Percentiles rank a stretch among this genome's conserved stretches.
Evolutionary conservation across 768 basidiomycete genomes (phyloP).

Genomic region (Suillus subluteus): DNA sequence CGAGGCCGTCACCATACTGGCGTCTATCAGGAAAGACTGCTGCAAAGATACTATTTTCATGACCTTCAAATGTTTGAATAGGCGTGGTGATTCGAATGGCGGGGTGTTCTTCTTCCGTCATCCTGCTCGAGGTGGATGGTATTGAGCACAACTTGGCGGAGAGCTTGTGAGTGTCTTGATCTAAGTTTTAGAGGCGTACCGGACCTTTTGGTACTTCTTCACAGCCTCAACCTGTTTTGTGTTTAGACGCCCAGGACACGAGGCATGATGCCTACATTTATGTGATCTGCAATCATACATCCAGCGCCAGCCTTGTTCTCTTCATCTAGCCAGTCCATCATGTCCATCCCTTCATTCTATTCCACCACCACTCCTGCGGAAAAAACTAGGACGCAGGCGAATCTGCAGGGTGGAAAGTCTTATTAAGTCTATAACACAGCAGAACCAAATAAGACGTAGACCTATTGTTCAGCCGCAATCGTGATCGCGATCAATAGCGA

Average conservation of each 20-base stretch:
- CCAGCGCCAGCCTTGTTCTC: not conserved
- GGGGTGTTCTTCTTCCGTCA: not conserved
- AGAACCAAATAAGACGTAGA: conserved; percentile 29
- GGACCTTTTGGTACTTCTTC: not conserved
- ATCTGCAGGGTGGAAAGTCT: conserved; percentile 38
- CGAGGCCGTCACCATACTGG: not conserved
- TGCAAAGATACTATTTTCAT: not conserved
- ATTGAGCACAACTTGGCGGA: not conserved
- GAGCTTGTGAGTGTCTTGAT: not conserved
- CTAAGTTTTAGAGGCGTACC: not conserved
- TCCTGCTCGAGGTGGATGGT: not conserved
- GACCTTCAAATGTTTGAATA: not conserved
- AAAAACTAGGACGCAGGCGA: conserved; percentile 36
- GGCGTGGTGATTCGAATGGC: not conserved
- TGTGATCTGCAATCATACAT: not conserved
- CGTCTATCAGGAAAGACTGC: not conserved
- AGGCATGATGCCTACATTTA: not conserved
- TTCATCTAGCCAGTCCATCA: conserved; percentile 8
- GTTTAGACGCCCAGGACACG: not conserved
- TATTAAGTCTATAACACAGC: conserved; percentile 35
- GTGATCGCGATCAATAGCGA: conserved; percentile 8
- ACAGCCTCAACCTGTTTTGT: not conserved
- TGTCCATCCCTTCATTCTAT: too few species aligned
- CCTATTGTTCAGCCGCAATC: not conserved
- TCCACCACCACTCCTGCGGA: conserved; percentile 31